A percentile compares a stretch with the other conserved stretches of the same genome.
These are phyloP conservation scores for Krasilnikovozyma curviuscula DNA, from an alignment of 768 basidiomycete species.

Conservation along the genomic window DNA sequence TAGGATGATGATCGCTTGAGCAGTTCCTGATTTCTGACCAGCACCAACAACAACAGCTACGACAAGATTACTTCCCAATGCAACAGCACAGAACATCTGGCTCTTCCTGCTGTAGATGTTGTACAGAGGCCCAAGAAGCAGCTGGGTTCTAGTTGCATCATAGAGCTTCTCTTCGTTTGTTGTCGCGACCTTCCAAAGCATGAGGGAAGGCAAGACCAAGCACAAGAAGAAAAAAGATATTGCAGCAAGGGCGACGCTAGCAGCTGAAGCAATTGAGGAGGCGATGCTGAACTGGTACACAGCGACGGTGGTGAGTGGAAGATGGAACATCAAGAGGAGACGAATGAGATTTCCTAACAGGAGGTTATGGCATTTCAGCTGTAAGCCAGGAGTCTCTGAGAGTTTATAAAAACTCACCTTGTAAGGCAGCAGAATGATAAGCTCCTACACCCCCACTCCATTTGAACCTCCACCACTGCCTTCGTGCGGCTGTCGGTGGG, in stretches of 20 bases:
- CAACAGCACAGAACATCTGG: conserved; percentile 63
- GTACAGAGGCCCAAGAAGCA: conserved; percentile 78
- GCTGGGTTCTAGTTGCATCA: conserved; percentile 78
- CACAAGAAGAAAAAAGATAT: conserved; percentile 64
- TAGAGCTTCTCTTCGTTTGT: conserved; percentile 79
- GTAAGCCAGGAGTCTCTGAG: conserved; percentile 7
- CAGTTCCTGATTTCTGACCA: conserved; percentile 72
- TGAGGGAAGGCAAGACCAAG: conserved; percentile 49
- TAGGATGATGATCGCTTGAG: conserved; percentile 76
- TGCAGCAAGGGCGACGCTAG: conserved; percentile 57
- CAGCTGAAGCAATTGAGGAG: conserved; percentile 33
- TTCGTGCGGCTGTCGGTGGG: conserved; percentile 4
- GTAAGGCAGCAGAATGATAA: conserved; percentile 24
- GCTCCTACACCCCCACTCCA: conserved; percentile 25
- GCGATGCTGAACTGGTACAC: conserved; percentile 62
- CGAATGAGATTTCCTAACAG: conserved; percentile 77
- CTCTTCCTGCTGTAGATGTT: conserved; percentile 84
- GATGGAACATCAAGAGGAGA: conserved; percentile 76
- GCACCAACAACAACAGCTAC: conserved; percentile 73
- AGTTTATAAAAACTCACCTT: conserved; percentile 12
- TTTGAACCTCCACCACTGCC: conserved; percentile 25
- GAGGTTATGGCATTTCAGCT: too few relatives aligned
- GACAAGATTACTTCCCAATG: conserved; percentile 62
- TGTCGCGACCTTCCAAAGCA: conserved; percentile 56
- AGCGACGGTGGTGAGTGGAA: conserved; percentile 82